Conservation (phyloP, 2,329 filamentous ascomycete species). For the Fusarium buharicum region DNA sequence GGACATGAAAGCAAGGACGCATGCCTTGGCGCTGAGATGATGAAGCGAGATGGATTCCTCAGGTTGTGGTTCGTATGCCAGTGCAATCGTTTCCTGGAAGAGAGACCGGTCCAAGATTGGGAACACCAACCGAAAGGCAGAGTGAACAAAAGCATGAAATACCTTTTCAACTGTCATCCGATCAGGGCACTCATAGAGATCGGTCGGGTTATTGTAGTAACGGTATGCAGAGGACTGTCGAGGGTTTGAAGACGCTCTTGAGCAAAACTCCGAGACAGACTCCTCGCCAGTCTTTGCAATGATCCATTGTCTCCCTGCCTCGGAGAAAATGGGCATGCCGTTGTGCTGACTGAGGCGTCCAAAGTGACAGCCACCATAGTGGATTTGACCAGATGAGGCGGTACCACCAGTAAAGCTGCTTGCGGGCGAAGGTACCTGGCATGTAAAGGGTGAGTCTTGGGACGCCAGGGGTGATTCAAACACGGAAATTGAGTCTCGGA, state of each 20-base stretch:
- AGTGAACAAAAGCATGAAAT: conserved; percentile 41
- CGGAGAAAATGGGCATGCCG: conserved; percentile 38
- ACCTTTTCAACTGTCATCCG: conserved; percentile 44
- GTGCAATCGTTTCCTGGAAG: conserved; percentile 57
- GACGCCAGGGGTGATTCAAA: conserved; percentile 10
- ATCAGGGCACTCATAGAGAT: conserved; percentile 32
- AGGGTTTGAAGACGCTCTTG: neutral
- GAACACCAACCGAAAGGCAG: conserved; percentile 57
- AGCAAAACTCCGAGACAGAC: neutral
- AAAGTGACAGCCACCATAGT: conserved; percentile 39
- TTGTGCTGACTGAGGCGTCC: conserved; percentile 42
- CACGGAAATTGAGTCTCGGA: conserved; percentile 13
- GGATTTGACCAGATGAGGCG: conserved; percentile 40
- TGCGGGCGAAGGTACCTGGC: conserved; percentile 3
- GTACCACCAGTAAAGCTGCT: conserved; percentile 9
- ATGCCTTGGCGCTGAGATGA: conserved; percentile 55
- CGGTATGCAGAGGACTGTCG: neutral
- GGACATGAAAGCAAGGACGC: conserved; percentile 60
- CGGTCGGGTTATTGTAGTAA: neutral
- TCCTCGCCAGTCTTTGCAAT: conserved; percentile 33
- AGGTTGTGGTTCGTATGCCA: conserved; percentile 54
- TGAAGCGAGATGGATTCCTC: conserved; percentile 34
- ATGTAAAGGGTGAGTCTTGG: neutral
- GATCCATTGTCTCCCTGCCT: conserved; percentile 39
- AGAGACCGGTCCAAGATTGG: conserved; percentile 60